Base-by-base conservation (phyloP, 176 grass and related monocot species). In the Carex pumila region DNA sequence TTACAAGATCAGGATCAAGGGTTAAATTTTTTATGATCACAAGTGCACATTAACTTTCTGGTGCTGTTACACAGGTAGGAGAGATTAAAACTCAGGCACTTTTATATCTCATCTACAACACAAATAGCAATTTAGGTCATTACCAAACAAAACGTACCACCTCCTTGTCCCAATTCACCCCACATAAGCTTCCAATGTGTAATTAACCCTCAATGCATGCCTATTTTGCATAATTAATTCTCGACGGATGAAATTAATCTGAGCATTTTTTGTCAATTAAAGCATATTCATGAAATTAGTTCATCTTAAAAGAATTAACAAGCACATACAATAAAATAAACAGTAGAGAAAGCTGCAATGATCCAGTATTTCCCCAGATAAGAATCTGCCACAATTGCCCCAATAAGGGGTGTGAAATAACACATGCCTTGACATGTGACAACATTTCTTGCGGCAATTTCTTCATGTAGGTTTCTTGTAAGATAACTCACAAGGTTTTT, bases 401-500 rank as follows among this genome's bases (percentile, higher is more conserved):
- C 90, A 6, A 92, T 30, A 10, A 94, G 80, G 0, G 88, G 88
- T 6, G 88, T 90, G 29, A 92, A 81, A 79, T 92, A 92, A 80
- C 90, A 88, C 3, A 81, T 92, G 32, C 90, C 92, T 29, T 87
- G 58, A 90, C 92, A 94, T 14, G 83, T 87, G 34, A 88, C 81
- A 0, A 90, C 85, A 34, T 88, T 94, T 75, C 88, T 92, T 4
- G 90, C 90, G 0, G 90, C 92, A 6, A 55, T 94, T 87, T 88
- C 89, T 47, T 92, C 52, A n/a, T 85, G 82, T 83, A 88, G 87
- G 3, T 87, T 79, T 76, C 79, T 90, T 4, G 86, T 86, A 4
- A 94, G 86, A 66, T 94, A 94, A 60, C 61, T 92, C 4, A 94
- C 92, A n/a, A 94, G 12, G 70, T 92, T 94, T 9, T 80, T 88